These are phyloP conservation scores for Rhodomyrtus psidioides DNA, from an alignment of 441 rosid genomes.

Conservation along the genomic window DNA sequence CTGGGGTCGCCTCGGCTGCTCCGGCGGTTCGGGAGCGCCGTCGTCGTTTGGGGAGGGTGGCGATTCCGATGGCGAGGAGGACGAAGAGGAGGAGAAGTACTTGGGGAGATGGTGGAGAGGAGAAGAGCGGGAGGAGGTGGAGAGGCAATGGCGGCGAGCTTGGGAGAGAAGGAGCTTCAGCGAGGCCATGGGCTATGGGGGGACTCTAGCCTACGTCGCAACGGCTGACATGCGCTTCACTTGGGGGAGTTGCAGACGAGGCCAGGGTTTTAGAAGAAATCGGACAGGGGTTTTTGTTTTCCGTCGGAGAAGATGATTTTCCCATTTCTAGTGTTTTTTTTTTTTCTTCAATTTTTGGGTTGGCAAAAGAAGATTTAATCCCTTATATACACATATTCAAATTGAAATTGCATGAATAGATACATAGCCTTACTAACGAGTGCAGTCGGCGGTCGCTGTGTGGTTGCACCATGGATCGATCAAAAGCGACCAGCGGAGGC, in stretches of 20 bases:
- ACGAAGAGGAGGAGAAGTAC: slow-evolving; percentile 26
- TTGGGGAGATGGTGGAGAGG: slow-evolving; percentile 6
- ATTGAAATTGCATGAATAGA: neutral
- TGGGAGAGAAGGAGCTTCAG: slow-evolving; percentile 50
- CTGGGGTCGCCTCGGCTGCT: neutral
- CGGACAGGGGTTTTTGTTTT: neutral
- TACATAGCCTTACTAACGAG: neutral
- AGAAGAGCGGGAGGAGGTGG: slow-evolving; percentile 14
- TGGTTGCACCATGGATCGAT: rapidly evolving
- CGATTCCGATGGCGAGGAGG: slow-evolving; percentile 10
- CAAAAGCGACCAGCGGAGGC: neutral
- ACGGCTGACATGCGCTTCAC: neutral
- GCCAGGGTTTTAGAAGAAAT: neutral
- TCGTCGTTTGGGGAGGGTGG: neutral
- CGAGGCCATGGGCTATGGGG: slow-evolving; percentile 22
- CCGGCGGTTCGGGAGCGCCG: neutral
- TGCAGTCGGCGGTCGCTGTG: neutral
- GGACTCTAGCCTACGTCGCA: neutral
- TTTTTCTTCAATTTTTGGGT: too few relatives aligned
- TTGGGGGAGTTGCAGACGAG: neutral
- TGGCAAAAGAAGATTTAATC: neutral
- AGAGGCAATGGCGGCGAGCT: slow-evolving; percentile 37
- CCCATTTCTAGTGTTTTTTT: rapidly evolving
- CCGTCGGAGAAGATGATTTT: neutral
- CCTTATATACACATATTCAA: neutral